Evolutionary conservation across 2,329 filamentous ascomycete genomes (phyloP).

Genomic region (Penicillium sp.): DNA sequence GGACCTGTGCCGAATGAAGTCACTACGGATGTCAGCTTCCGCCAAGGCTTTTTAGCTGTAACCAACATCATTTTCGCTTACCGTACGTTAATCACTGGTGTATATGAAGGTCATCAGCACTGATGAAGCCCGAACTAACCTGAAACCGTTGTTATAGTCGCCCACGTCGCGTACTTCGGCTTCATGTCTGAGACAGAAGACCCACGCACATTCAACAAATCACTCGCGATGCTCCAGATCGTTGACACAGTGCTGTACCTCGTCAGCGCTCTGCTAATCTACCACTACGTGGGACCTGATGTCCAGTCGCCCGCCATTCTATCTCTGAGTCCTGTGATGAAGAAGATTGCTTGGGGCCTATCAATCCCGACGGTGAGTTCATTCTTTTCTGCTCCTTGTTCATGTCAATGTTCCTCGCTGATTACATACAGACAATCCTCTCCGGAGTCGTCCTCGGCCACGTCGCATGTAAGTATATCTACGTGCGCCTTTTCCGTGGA

Average conservation of each 20-base stretch:
- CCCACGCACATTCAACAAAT: conserved; percentile 58
- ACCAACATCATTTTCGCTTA: conserved; percentile 69
- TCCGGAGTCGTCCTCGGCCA: conserved; percentile 67
- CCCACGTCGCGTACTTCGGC: conserved; percentile 63
- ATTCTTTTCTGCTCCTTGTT: neutral
- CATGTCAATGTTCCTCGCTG: neutral
- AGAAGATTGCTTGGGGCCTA: conserved; percentile 64
- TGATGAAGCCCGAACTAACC: neutral
- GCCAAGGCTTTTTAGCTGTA: conserved; percentile 57
- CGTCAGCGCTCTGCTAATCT: conserved; percentile 63
- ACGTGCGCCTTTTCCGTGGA: conserved; percentile 59
- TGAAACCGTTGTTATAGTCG: conserved; percentile 30
- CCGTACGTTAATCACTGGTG: conserved; percentile 33
- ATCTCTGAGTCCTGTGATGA: conserved; percentile 54
- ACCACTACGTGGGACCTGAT: conserved; percentile 59
- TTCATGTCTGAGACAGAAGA: conserved; percentile 63
- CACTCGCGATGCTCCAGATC: conserved; percentile 59
- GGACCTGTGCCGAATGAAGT: conserved; percentile 35
- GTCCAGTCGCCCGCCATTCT: conserved; percentile 64
- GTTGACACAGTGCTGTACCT: conserved; percentile 62
- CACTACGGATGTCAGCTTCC: conserved; percentile 45
- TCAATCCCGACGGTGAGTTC: conserved; percentile 57
- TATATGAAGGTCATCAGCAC: neutral
- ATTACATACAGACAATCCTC: conserved; percentile 53
- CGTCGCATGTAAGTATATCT: conserved; percentile 63